These are phyloP conservation scores for Aspergillus wentii DNA, from an alignment of 495 filamentous ascomycete species.

Conservation along the genomic window DNA sequence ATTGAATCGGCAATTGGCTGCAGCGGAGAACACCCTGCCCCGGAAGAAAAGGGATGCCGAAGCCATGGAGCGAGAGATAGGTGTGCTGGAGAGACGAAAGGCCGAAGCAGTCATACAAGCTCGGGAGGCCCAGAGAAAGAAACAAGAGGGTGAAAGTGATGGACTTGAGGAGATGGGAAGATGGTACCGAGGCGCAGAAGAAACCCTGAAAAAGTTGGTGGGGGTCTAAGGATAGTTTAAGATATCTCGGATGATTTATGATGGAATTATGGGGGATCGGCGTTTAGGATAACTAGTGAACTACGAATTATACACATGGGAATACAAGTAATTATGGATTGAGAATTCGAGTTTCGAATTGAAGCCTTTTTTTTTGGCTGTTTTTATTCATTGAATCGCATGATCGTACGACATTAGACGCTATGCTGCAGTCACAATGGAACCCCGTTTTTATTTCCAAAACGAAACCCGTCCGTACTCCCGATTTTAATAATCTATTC, in stretches of 20 bases:
- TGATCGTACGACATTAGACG: slow-evolving; percentile 43
- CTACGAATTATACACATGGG: neutral
- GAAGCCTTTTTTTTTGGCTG: slow-evolving; percentile 33
- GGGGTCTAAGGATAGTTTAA: slow-evolving; percentile 25
- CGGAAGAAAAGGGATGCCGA: slow-evolving; percentile 69
- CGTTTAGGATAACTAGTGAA: slow-evolving; percentile 14
- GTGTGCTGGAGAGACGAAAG: slow-evolving; percentile 66
- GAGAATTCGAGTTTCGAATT: slow-evolving; percentile 28
- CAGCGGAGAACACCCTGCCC: slow-evolving; percentile 60
- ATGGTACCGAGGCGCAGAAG: slow-evolving; percentile 74
- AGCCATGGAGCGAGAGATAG: slow-evolving; percentile 64
- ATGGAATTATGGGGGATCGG: slow-evolving; percentile 13
- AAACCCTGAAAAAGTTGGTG: slow-evolving; percentile 62
- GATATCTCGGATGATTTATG: slow-evolving; percentile 15
- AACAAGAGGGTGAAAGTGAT: slow-evolving; percentile 68
- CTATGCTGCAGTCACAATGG: slow-evolving; percentile 41
- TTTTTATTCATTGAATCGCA: slow-evolving; percentile 39
- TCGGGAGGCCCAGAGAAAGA: slow-evolving; percentile 73
- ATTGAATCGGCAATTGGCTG: slow-evolving; percentile 63
- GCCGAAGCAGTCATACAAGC: slow-evolving; percentile 63
- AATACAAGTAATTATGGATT: neutral
- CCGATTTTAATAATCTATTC: slow-evolving; percentile 45
- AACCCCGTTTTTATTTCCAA: slow-evolving; percentile 34
- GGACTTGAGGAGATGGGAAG: slow-evolving; percentile 77
- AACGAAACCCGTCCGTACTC: slow-evolving; percentile 43